Percentiles rank a stretch among this genome's conserved stretches.
Evolutionary conservation across 177 flowering plant genomes (phyloP).

Genomic region (Vitis hybrid): DNA sequence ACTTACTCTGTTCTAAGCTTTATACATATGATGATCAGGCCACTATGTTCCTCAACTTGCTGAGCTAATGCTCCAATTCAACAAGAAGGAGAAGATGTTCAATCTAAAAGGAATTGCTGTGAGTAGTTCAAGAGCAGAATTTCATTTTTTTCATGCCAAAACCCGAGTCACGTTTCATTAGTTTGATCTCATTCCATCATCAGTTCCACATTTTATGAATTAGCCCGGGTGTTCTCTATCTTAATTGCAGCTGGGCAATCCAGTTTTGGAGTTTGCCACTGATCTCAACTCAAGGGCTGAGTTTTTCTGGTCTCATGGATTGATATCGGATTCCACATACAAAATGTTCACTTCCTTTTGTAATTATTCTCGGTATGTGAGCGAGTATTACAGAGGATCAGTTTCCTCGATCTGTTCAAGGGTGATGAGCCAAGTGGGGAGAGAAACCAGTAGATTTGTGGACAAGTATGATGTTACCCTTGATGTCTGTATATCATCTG

Average conservation of each 20-base stretch:
- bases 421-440: slow-evolving; percentile 65
- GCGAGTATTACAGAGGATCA: slow-evolving; percentile 66
- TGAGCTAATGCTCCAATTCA: slow-evolving; percentile 62
- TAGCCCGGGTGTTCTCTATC: neutral
- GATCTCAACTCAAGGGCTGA: slow-evolving; percentile 85
- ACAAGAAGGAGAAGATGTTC: slow-evolving; percentile 60
- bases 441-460: slow-evolving; percentile 68
- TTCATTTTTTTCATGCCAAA: neutral
- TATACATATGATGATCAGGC: slow-evolving; percentile 34
- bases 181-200: neutral
- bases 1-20: no score
- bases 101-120: slow-evolving; percentile 95
- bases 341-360: slow-evolving; percentile 63
- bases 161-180: neutral
- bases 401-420: slow-evolving; percentile 63
- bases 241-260: slow-evolving; percentile 65
- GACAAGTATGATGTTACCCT: slow-evolving; percentile 84
- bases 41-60: slow-evolving; percentile 89
- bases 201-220: no score
- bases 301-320: slow-evolving; percentile 88
- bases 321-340: slow-evolving; percentile 79
- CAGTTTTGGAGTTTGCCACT: slow-evolving; percentile 67
- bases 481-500: slow-evolving; percentile 82
- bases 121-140: slow-evolving; percentile 25
- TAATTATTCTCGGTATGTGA: slow-evolving; percentile 73